These are phyloP conservation scores for Solioccasus polychromus DNA, from an alignment of 768 basidiomycete species.

Conservation along the genomic window DNA sequence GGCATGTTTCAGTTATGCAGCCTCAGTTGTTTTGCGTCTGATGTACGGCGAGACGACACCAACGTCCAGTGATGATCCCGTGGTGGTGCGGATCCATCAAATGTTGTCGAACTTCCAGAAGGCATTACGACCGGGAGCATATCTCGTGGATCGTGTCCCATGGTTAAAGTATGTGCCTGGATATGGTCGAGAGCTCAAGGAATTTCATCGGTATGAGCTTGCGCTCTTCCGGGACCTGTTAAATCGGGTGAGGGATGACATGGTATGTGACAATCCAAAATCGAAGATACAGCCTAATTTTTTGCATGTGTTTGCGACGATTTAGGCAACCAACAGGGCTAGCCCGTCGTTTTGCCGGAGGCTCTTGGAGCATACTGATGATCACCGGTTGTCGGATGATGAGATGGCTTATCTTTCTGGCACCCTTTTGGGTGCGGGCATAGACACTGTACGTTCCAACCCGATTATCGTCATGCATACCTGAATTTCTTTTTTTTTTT, in stretches of 20 bases:
- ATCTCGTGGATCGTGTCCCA: constrained; percentile 34
- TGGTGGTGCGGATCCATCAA: constrained; percentile 16
- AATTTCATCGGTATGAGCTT: constrained; percentile 51
- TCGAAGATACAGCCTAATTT: background rate
- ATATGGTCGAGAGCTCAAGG: constrained; percentile 49
- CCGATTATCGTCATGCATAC: background rate
- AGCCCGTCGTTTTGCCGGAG: constrained; percentile 44
- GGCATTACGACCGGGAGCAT: constrained; percentile 32
- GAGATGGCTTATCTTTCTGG: constrained; percentile 62
- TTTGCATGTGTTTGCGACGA: background rate
- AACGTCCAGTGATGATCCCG: constrained; percentile 14
- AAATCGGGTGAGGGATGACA: constrained; percentile 17
- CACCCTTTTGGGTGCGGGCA: constrained; percentile 57
- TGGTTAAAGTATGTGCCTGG: constrained; percentile 48
- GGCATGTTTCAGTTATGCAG: constrained; percentile 19
- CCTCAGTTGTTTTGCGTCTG: constrained; percentile 20
- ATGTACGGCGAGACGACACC: constrained; percentile 27
- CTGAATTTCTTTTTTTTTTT: no score
- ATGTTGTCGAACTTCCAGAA: constrained; percentile 20
- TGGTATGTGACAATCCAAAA: background rate
- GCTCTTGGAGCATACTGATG: constrained; percentile 46
- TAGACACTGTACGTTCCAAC: constrained; percentile 42
- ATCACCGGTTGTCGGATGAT: constrained; percentile 46
- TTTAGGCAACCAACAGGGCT: constrained; percentile 8
- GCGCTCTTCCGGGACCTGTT: constrained; percentile 45